Conservation (phyloP, 306 rosid genomes). For the Castanea crenata region DNA sequence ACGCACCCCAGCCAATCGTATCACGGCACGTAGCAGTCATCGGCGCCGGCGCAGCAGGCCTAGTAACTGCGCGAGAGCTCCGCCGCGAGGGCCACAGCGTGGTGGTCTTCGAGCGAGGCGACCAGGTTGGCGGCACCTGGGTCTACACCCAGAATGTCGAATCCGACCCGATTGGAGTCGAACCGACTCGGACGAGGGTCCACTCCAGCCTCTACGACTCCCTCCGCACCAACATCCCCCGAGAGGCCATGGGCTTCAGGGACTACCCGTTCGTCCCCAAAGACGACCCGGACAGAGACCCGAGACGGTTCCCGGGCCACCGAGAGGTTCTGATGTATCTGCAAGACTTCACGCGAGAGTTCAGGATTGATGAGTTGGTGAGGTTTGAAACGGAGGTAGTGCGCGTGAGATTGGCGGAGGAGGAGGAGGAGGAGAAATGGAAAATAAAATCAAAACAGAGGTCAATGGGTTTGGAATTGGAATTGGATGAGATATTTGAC, state of each 20-base stretch:
- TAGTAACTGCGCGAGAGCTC: constrained; percentile 75
- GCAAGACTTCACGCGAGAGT: constrained; percentile 41
- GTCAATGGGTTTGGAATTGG: constrained; percentile 6
- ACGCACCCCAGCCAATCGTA: background rate
- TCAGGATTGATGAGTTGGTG: constrained; percentile 39
- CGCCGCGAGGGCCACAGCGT: constrained; percentile 58
- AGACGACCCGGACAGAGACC: constrained; percentile 42
- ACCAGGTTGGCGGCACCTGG: constrained; percentile 70
- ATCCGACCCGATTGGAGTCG: constrained; percentile 54
- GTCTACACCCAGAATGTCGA: constrained; percentile 50
- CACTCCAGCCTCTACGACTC: constrained; percentile 69
- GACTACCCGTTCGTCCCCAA: constrained; percentile 60
- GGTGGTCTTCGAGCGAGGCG: constrained; percentile 58
- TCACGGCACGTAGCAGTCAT: constrained; percentile 71
- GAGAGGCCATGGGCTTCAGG: constrained; percentile 65
- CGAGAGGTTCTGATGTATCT: constrained; percentile 53
- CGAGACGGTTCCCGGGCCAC: constrained; percentile 65
- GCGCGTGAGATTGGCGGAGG: constrained; percentile 31
- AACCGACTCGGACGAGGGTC: constrained; percentile 42
- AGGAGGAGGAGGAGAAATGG: constrained; percentile 43
- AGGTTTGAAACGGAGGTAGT: constrained; percentile 48
- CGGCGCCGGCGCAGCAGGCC: constrained; percentile 69
- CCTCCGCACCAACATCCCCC: constrained; percentile 74
- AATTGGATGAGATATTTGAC: constrained; percentile 55
- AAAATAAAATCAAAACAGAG: constrained; percentile 33